Base-by-base conservation (phyloP, 1,284 basidiomycete genomes). In the Cutaneotrichosporon daszewskae region DNA sequence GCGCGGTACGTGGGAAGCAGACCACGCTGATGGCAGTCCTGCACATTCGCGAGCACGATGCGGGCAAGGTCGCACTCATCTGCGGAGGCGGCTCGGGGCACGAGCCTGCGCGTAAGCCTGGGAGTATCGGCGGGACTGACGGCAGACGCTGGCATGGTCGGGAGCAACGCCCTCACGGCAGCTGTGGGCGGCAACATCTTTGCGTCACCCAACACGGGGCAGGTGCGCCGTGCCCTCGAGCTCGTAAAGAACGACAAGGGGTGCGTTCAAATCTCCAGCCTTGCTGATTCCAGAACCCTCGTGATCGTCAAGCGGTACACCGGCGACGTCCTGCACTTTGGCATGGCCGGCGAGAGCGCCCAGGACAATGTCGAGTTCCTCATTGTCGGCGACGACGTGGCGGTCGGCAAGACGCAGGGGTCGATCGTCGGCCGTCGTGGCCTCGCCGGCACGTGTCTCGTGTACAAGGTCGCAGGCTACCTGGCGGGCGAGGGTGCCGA, bases 31-130 rank as follows among this genome's bases (percentile, higher is more conserved):
- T 19, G 5, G 28, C 32, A 54, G 43, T 54, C 44, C 74, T 88
- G 24, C 80, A 82, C 59, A 68, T 80, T 32, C 71, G 77, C 13
- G 58, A 75, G 13, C 77, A 69, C 19, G 78, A 83, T 62, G 75
- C 72, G 40, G 77, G 78, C 26, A 81, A 82, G 60, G 90, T 94
- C 33, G 79, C 85, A 3, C 72, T 94, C 18, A 77, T 95, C 58
- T 90, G 85, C 53, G 90, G 90, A 19, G 90, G 91, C 19, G 90
- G 90, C 28, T 83, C 84, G 25, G 91, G 91, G 2, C 90, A 94
- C 66, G 90, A 94, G 62, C 90, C 90, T 19, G 79, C 87, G 16
- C 62, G 46, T 48, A 33, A 48, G 46, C 43, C 10, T n/a, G 7
- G 19, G 27, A 28, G 16, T 13, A n/a, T 3, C 5, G 17, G 19